These are phyloP conservation scores for Backusella westeae DNA, from an alignment of 192 early-diverging fungal species.

Conservation along the genomic window DNA sequence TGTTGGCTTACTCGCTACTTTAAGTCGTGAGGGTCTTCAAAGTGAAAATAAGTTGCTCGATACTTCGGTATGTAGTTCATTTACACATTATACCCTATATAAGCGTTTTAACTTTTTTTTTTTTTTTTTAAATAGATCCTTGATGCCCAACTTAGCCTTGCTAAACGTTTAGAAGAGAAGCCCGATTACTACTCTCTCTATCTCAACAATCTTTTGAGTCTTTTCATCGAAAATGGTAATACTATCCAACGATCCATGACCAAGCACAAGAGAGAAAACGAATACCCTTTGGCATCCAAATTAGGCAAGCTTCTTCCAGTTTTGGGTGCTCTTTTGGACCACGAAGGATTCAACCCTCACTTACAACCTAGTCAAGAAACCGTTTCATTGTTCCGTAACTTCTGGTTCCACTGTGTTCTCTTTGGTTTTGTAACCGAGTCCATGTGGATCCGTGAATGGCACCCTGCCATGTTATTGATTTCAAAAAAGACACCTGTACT, in stretches of 20 bases:
- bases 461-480: conserved; percentile 62
- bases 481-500: conserved; percentile 86
- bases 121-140: conserved; percentile 41
- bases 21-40: conserved; percentile 43
- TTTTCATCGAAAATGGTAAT: conserved; percentile 63
- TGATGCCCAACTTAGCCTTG: conserved; percentile 45
- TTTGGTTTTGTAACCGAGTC: conserved; percentile 74
- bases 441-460: conserved; percentile 76
- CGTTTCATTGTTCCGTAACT: conserved; percentile 75
- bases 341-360: conserved; percentile 57
- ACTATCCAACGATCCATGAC: conserved; percentile 48
- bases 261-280: conserved; percentile 40
- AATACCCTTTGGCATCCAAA: conserved; percentile 43
- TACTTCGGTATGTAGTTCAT: conserved; percentile 39
- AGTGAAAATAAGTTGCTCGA: conserved; percentile 48
- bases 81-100: background rate
- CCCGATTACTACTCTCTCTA: conserved; percentile 58
- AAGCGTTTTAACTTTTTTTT: background rate
- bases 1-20: conserved; percentile 45
- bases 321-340: conserved; percentile 55
- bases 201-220: conserved; percentile 46
- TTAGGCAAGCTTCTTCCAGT: conserved; percentile 62
- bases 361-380: conserved; percentile 58
- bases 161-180: conserved; percentile 41
- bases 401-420: conserved; percentile 88